These are phyloP conservation scores for Lepiota venenata DNA, from an alignment of 768 basidiomycete genomes.

Conservation along the genomic window DNA sequence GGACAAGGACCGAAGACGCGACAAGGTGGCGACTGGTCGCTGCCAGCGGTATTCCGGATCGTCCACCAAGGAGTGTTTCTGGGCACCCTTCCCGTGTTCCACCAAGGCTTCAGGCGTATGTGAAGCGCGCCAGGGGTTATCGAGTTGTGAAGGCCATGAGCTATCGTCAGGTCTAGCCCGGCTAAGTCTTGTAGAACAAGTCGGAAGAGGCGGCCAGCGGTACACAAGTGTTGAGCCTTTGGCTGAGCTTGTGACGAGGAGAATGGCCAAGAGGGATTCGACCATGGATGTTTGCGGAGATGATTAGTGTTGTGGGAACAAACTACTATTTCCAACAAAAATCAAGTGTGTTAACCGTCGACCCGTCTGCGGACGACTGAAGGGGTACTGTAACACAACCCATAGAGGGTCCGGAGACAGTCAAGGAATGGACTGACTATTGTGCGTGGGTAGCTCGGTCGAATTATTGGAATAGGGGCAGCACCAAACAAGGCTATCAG, in stretches of 20 bases:
- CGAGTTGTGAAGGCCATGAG: constrained; percentile 47
- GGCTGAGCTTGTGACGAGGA: constrained; percentile 83
- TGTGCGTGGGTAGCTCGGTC: no score
- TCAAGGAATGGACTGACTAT: no score
- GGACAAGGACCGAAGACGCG: constrained; percentile 48
- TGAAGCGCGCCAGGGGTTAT: constrained; percentile 74
- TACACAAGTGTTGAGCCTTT: constrained; percentile 78
- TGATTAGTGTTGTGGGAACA: background rate
- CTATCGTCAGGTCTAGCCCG: constrained; percentile 57
- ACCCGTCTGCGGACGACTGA: no score
- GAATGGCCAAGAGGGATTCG: constrained; percentile 73
- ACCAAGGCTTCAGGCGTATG: constrained; percentile 27
- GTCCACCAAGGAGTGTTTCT: constrained; percentile 20
- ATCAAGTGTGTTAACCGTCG: no score
- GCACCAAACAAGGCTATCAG: background rate
- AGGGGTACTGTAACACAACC: no score
- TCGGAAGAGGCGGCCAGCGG: constrained; percentile 79
- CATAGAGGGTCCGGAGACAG: no score
- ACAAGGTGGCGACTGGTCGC: constrained; percentile 35
- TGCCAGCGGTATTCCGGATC: constrained; percentile 65
- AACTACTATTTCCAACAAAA: no score
- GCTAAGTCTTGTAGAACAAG: constrained; percentile 60
- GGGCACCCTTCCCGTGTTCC: constrained; percentile 21
- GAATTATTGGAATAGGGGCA: no score
- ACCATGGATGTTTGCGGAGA: constrained; percentile 48